Evolutionary conservation across 306 rosid genomes (phyloP).

Genomic region (Mimosa bimucronata): DNA sequence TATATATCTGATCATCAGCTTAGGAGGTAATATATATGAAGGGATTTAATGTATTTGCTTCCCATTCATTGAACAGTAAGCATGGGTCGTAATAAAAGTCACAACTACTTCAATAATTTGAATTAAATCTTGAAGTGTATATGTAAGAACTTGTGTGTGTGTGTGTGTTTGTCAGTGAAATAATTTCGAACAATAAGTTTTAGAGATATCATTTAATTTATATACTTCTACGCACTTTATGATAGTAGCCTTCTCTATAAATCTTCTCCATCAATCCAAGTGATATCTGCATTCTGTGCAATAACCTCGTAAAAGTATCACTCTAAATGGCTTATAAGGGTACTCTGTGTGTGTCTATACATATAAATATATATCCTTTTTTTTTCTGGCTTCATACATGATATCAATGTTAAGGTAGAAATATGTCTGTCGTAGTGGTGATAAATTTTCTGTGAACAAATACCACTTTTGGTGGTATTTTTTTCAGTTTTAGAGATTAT

Average conservation of each 20-base stretch:
- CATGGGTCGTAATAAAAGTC: constrained; percentile 10
- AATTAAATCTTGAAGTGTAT: background rate
- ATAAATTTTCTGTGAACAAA: background rate
- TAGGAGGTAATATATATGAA: background rate
- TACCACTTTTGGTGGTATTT: background rate
- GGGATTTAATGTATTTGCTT: background rate
- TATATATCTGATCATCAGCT: background rate
- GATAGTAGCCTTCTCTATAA: background rate
- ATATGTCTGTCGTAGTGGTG: background rate
- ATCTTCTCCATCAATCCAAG: background rate
- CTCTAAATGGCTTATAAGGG: background rate
- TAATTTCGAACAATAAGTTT: background rate
- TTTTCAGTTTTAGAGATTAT: background rate
- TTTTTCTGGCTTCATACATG: too few relatives aligned
- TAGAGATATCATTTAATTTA: background rate
- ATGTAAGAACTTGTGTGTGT: background rate
- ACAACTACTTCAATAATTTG: background rate
- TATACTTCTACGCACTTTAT: background rate
- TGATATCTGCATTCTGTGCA: background rate
- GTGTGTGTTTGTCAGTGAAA: background rate
- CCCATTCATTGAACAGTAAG: background rate
- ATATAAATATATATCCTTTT: too few relatives aligned
- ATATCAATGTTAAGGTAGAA: background rate
- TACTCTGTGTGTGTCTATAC: background rate
- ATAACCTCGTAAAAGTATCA: background rate